phyloP scores from a whole-genome alignment of 768 basidiomycete genomes.

The Cubamyces lactineus region DNA sequence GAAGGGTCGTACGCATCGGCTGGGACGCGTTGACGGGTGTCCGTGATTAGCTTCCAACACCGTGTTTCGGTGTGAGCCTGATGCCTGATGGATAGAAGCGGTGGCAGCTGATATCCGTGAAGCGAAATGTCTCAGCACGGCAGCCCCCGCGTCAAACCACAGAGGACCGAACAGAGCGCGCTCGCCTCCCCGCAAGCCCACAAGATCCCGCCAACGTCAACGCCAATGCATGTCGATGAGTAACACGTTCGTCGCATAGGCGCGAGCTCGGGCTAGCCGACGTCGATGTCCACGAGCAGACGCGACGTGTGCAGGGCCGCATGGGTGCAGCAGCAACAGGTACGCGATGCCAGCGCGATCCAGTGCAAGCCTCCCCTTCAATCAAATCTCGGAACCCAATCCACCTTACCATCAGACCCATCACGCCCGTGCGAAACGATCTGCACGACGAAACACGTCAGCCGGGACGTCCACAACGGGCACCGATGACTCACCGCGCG shows the following conservation, averaged over 20 bases:
- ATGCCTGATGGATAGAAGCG: no score
- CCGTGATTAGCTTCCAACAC: not conserved
- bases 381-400: conserved; percentile 8
- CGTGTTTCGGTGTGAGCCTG: no score
- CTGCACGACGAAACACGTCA: conserved; percentile 12
- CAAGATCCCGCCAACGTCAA: not conserved
- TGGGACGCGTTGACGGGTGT: not conserved
- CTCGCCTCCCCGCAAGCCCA: not conserved
- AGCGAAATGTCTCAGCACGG: no score
- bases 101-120: no score
- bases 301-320: not conserved
- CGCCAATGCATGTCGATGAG: no score
- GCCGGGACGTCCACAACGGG: not conserved
- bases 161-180: no score
- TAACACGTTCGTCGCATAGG: not conserved
- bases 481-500: no score
- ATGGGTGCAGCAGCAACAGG: no score
- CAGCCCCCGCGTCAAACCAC: no score
- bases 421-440: conserved; percentile 23
- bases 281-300: not conserved
- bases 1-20: no score
- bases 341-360: conserved; percentile 9
- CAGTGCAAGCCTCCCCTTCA: not conserved
- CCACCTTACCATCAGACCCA: conserved; percentile 8
- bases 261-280: not conserved